Conservation (phyloP, 2,329 filamentous ascomycete genomes). For the Botrytis fabae region DNA sequence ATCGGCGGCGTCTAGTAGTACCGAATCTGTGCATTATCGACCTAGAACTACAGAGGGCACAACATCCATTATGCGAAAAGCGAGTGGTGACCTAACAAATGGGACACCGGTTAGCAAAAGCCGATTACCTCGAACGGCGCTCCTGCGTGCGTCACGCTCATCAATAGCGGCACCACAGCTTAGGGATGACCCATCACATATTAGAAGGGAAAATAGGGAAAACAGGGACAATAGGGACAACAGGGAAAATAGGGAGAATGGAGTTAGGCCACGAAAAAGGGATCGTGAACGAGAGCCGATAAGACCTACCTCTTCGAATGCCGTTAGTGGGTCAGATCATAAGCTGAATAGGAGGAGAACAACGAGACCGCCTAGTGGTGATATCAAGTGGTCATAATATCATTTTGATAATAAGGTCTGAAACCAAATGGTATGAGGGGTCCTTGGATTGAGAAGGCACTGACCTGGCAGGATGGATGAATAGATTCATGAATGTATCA, state of each 20-base stretch:
- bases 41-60: slow-evolving; percentile 38
- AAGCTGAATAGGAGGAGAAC: slow-evolving; percentile 37
- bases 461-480: background rate
- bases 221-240: slow-evolving; percentile 3
- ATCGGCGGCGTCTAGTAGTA: slow-evolving; percentile 49
- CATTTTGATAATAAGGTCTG: background rate
- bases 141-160: slow-evolving; percentile 37
- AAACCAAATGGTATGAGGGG: background rate
- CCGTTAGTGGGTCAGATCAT: slow-evolving; percentile 30
- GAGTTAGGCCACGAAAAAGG: slow-evolving; percentile 27
- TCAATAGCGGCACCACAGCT: slow-evolving; percentile 35
- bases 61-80: slow-evolving; percentile 31
- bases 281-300: slow-evolving; percentile 27
- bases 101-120: slow-evolving; percentile 36
- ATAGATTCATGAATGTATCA: slow-evolving; percentile 8
- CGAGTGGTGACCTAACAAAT: slow-evolving; percentile 35
- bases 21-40: slow-evolving; percentile 39
- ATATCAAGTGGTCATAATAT: slow-evolving; percentile 41
- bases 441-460: background rate
- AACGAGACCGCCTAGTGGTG: slow-evolving; percentile 37
- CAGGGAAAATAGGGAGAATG: slow-evolving; percentile 30
- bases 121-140: slow-evolving; percentile 39
- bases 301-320: slow-evolving; percentile 28
- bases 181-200: slow-evolving; percentile 28
- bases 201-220: slow-evolving; percentile 13